phyloP scores from a whole-genome alignment of 1,139 yeast species.

The Geotrichum phurueaensis region DNA sequence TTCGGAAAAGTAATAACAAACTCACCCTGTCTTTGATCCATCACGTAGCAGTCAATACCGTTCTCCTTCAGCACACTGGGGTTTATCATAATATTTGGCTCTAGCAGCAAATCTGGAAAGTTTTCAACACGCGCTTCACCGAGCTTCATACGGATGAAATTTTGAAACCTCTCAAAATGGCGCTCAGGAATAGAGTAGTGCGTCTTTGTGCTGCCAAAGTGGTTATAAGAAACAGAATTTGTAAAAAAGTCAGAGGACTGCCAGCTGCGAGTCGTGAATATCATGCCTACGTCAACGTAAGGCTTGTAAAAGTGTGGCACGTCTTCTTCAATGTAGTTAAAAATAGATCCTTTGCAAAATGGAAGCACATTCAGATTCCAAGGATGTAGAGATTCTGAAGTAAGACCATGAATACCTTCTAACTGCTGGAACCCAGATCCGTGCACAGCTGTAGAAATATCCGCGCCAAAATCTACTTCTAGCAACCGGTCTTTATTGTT shows the following conservation, averaged over 20 bases:
- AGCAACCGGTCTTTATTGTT: constrained; percentile 34
- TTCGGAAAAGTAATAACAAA: constrained; percentile 73
- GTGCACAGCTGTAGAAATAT: constrained; percentile 41
- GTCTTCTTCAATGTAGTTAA: constrained; percentile 39
- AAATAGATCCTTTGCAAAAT: constrained; percentile 46
- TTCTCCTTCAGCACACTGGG: constrained; percentile 51
- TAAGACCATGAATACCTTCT: constrained; percentile 21
- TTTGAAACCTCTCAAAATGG: constrained; percentile 48
- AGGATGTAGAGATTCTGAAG: constrained; percentile 32
- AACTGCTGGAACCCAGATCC: constrained; percentile 48
- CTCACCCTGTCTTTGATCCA: constrained; percentile 75
- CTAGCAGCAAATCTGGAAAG: constrained; percentile 79
- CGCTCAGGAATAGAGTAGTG: constrained; percentile 77
- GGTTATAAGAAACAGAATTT: constrained; percentile 56
- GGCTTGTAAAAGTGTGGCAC: constrained; percentile 41
- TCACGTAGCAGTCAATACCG: constrained; percentile 55
- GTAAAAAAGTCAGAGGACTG: constrained; percentile 64
- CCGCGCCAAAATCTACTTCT: constrained; percentile 47
- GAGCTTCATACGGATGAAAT: constrained; percentile 16
- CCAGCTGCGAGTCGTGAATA: constrained; percentile 67
- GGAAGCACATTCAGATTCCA: constrained; percentile 72
- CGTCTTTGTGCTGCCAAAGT: constrained; percentile 57
- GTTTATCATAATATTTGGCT: constrained; percentile 65
- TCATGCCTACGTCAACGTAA: constrained; percentile 52
- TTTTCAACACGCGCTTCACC: constrained; percentile 71